Evolutionary conservation across 192 early-diverging fungal species (phyloP), one percentile per base, ranked within the genome.

Genomic region (Coemansia nantahalensis): DNA sequence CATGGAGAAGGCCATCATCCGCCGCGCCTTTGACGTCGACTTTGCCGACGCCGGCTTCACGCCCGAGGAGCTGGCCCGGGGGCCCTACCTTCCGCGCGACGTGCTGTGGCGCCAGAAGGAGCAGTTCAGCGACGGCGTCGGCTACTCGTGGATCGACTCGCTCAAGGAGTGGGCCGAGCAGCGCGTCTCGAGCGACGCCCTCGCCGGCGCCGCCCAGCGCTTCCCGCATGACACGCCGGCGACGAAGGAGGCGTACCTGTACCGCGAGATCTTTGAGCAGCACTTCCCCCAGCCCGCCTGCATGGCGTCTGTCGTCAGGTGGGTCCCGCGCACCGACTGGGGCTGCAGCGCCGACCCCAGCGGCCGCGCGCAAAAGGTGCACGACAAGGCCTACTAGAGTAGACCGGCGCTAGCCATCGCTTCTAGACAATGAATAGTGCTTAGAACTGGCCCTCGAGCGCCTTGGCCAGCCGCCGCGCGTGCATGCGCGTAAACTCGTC

Each of bases 31-130:
- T 66, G 96, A 98, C 62, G 87, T 86, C 21, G 64, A 75, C 37
- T 89, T 84, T 35, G 84, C 84, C 16, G 87, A 84, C 16, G 84
- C 83, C 16, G 62, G 67, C 12, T 77, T 77, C 14, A 77, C 74
- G 24, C 41, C 39, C 14, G 59, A 70, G 48, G 67, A 77, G 63
- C 52, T 77, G 15, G 59, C 54, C 13, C 42, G 72, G 77, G 74
- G 74, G 16, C 91, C 92, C 17, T 98, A 94, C 63, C 80, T 95
- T 49, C 94, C 94, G 8, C 80, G 77, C 45, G 86, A 87, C 26
- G 86, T 98, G 45, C 83, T 98, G 28, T 98, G 95, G 95, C 84
- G 95, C 56, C 96, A 97, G 75, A 95, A 98, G 85, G 95, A 98
- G 77, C 95, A 98, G 74, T 97, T 98, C 83, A 90, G 86, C 32